Evolutionary conservation across 768 basidiomycete species (phyloP), one percentile per base, ranked within the genome.

Genomic region (Termitomyces sp.): DNA sequence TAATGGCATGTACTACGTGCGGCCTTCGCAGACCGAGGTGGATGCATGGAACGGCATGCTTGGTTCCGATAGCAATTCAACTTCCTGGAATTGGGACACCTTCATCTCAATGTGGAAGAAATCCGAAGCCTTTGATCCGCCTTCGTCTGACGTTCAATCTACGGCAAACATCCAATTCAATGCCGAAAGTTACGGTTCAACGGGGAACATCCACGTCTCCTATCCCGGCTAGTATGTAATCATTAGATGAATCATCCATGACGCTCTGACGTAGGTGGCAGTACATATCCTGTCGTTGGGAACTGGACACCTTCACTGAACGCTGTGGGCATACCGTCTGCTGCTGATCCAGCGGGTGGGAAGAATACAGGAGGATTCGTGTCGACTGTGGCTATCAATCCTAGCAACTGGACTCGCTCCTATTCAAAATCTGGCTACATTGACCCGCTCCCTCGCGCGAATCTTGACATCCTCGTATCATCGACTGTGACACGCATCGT

Each of bases 1-100:
- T 54, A 90, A 90, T 68, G 86, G 84, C 49, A 77, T 88, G 76
- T 88, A 85, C 72, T 72, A 80, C 61, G 77, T 85, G 49, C 78
- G 83, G 10, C 83, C 84, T 7, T 75, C 79, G 26, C 62, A 73
- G 53, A 55, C 73, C 35, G 81, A 82, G 64, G 67, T 81, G 50
- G 72, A 81, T 61, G 69, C 75, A 9, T 79, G 76, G 75, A 63
- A 71, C 1, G 42, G 63, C 13, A 63, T 82, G 50, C 69, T 79
- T 62, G 64, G 67, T 61, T 63, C 73, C 24, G 60, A 70, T 30
- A 69, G 67, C 53, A 68, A 64, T 46, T 62, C 64, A 12, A 66
- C 62, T 12, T 62, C 69, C 30, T 81, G 80, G 80, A 68, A 66
- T 35, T 80, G 79, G 79, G 71, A 76, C 46, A 71, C 61, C 42